phyloP scores from a whole-genome alignment of 2,329 filamentous ascomycete species.

The Ilyonectria robusta region DNA sequence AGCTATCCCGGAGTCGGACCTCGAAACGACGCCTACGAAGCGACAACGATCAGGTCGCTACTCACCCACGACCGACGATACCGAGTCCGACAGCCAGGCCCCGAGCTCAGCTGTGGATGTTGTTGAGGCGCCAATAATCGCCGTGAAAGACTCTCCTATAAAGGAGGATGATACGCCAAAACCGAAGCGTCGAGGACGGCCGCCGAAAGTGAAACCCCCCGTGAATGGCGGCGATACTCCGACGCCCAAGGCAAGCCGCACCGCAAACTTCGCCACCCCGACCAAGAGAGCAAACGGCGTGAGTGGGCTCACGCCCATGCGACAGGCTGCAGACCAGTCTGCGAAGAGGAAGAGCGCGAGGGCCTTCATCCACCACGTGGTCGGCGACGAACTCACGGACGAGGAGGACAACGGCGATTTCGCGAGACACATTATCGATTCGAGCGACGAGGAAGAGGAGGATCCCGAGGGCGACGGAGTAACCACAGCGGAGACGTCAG shows the following conservation, averaged over 20 bases:
- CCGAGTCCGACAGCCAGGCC: constrained; percentile 35
- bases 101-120: constrained; percentile 39
- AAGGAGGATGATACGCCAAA: constrained; percentile 46
- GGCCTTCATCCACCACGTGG: constrained; percentile 79
- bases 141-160: constrained; percentile 30
- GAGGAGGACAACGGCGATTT: constrained; percentile 81
- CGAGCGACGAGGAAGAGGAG: constrained; percentile 66
- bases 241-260: constrained; percentile 56
- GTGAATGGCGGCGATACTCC: constrained; percentile 50
- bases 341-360: constrained; percentile 88
- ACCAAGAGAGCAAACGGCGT: constrained; percentile 50
- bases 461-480: constrained; percentile 46
- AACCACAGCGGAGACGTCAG: constrained; percentile 28
- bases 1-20: constrained; percentile 44
- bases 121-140: constrained; percentile 17
- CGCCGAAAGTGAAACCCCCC: constrained; percentile 46
- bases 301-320: constrained; percentile 70
- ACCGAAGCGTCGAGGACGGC: constrained; percentile 54
- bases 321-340: constrained; percentile 84
- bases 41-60: constrained; percentile 46
- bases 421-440: constrained; percentile 77
- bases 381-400: constrained; percentile 75
- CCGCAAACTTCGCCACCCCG: constrained; percentile 56
- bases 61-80: constrained; percentile 23
- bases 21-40: constrained; percentile 52